Evolutionary conservation across 164 flowering plant genomes (phyloP), one percentile per base, ranked within the genome.

Genomic region (Annona cherimola): DNA sequence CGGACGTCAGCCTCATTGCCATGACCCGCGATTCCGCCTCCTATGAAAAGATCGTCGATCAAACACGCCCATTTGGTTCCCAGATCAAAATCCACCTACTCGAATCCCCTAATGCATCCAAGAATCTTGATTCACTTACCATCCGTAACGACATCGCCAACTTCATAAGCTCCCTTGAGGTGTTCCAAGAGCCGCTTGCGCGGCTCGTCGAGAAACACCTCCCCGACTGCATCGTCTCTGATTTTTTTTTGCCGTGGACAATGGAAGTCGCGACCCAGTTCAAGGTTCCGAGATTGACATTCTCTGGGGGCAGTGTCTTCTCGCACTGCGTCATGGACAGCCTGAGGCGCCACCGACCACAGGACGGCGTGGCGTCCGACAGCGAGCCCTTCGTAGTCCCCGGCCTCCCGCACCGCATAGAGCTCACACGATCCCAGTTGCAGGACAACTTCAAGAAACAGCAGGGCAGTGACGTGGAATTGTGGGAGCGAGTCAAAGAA

Each of bases 161-260:
- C n/a, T 85, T 90, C 78, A 70, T 79, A 4, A 7, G 0, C 2
- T 90, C 88, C 0, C 12, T 63, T 3, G 9, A 8, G n/a, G 55
- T 81, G 81, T 61, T 88, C 0, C 81, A 73, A 35, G 50, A 80
- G 14, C 87, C 85, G 11, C 16, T 82, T 0, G 90, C 86, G 64
- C 19, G 71, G 18, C 20, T 66, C 5, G 39, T 86, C 0, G 11
- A 64, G 16, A 68, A 76, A 42, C 19, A 78, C 5, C 19, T 0
- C 0, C 88, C 83, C 2, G 76, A 73, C 57, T 85, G 90, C 79
- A 75, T 89, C 4, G 77, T 89, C 0, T 81, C 88, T 0, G 94
- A 80, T 20, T 70, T 63, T 72, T 8, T 35, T 6, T 14, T 85
- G 26, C 67, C 82, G 1, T 90, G 88, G 86, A 82, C 87, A 6